Evolutionary conservation across 1,284 basidiomycete species (phyloP).

Genomic region (Rhizopogon hawkerae): DNA sequence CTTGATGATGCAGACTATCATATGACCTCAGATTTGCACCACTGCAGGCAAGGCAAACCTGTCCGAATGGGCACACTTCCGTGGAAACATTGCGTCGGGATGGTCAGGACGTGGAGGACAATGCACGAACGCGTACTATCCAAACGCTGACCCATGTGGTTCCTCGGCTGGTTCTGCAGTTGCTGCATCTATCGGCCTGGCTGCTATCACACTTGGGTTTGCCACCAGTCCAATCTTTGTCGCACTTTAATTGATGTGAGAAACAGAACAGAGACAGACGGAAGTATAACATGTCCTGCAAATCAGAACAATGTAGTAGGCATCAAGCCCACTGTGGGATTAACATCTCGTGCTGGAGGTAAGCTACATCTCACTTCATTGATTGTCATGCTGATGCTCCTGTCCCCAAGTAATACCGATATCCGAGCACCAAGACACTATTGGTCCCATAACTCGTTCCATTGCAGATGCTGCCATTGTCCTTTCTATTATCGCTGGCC

Average conservation of each 20-base stretch:
- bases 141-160: slow-evolving; percentile 52
- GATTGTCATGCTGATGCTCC: neutral
- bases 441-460: slow-evolving; percentile 54
- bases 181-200: slow-evolving; percentile 53
- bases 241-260: slow-evolving; percentile 1
- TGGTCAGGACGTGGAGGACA: slow-evolving; percentile 65
- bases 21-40: neutral
- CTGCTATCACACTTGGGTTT: slow-evolving; percentile 47
- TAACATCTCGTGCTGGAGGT: slow-evolving; percentile 59
- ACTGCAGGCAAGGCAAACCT: slow-evolving; percentile 50
- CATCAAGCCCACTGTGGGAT: slow-evolving; percentile 54
- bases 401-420: slow-evolving; percentile 45
- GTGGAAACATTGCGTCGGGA: slow-evolving; percentile 49
- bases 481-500: slow-evolving; percentile 52
- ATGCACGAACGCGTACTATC: slow-evolving; percentile 51
- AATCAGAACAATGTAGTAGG: slow-evolving; percentile 49
- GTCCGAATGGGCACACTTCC: slow-evolving; percentile 54
- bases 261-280: slow-evolving; percentile 48
- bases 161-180: slow-evolving; percentile 61
- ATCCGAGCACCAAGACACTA: slow-evolving; percentile 54
- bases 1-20: neutral
- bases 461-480: slow-evolving; percentile 53
- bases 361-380: slow-evolving; percentile 6
- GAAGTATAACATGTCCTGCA: slow-evolving; percentile 50
- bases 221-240: slow-evolving; percentile 1